Base-by-base conservation (phyloP, 2,329 filamentous ascomycete species). In the Colletotrichum somersetense region DNA sequence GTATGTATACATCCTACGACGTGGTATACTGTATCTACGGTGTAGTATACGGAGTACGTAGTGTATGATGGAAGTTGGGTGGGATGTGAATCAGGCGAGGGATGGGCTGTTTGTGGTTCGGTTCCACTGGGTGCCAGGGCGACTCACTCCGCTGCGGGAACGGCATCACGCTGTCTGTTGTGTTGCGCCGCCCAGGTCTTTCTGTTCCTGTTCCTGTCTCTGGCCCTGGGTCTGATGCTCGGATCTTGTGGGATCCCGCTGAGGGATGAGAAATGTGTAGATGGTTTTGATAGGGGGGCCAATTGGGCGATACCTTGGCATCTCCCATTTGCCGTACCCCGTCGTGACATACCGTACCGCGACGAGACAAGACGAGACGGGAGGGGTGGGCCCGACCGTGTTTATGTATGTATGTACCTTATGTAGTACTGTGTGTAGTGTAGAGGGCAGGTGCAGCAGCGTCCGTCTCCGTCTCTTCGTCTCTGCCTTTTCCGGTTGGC, bases 31-130 rank as follows among this genome's bases (percentile, higher is more conserved):
- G 11, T 11, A 38, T 10, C 35, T 11, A 38, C 35, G 35, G 35
- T 38, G 14, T 16, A 18, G 16, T 18, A n/a, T 46, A 20, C 23
- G 11, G 62, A n/a, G n/a, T n/a, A n/a, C n/a, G n/a, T n/a, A n/a
- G n/a, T n/a, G n/a, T n/a, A n/a, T 63, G 68, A 30, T 30, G 63
- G 30, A 44, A 67, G 57, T n/a, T 52, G 10, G 35, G 55, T 50
- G n/a, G 44, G 55, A 30, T 38, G 12, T 52, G 61, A 42, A 63
- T 63, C 61, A 72, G 70, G 59, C 61, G 66, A 68, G 64, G 62
- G 57, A 62, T 72, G 58, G 59, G 59, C 66, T 65, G 70, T 70
- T 69, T 69, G 70, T 72, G 66, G 66, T 53, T 35, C 70, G 66
- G 66, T 53, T 35, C 70, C 70, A 72, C 66, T 53, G 23, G 35